Conservation (phyloP, 2,329 filamentous ascomycete species). For the Colletotrichum cereale region DNA sequence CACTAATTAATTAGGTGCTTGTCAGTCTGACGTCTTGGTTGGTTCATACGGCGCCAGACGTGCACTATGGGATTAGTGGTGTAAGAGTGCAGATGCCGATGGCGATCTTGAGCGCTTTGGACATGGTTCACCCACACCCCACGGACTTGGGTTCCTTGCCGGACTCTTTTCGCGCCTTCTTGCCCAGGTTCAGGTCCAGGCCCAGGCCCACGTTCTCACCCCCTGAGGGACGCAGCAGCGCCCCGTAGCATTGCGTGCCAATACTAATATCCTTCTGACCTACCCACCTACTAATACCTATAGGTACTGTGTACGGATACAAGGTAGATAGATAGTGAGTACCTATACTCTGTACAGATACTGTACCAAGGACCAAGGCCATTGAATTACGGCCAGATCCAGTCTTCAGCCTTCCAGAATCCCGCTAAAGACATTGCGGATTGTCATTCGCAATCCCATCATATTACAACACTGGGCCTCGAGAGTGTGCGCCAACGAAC, state of each 20-base stretch:
- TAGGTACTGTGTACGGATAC: too few species aligned
- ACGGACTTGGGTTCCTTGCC: conserved; percentile 17
- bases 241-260: conserved; percentile 28
- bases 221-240: conserved; percentile 36
- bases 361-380: too few species aligned
- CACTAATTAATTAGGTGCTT: not conserved
- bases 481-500: conserved; percentile 31
- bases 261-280: not conserved
- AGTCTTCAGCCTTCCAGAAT: not conserved
- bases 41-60: not conserved
- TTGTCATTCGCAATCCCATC: not conserved
- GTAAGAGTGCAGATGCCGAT: conserved; percentile 12
- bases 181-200: not conserved
- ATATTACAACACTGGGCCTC: not conserved
- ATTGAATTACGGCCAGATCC: not conserved
- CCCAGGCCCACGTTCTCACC: conserved; percentile 14
- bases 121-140: conserved; percentile 26
- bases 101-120: conserved; percentile 30
- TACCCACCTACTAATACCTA: too few species aligned
- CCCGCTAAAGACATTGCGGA: conserved; percentile 4
- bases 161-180: conserved; percentile 9
- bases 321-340: not conserved
- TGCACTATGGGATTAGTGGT: not conserved
- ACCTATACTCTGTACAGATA: too few species aligned
- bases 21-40: conserved; percentile 1